Evolutionary conservation across 257 asterid species (phyloP).

Genomic region (Voacanga thouarsii): DNA sequence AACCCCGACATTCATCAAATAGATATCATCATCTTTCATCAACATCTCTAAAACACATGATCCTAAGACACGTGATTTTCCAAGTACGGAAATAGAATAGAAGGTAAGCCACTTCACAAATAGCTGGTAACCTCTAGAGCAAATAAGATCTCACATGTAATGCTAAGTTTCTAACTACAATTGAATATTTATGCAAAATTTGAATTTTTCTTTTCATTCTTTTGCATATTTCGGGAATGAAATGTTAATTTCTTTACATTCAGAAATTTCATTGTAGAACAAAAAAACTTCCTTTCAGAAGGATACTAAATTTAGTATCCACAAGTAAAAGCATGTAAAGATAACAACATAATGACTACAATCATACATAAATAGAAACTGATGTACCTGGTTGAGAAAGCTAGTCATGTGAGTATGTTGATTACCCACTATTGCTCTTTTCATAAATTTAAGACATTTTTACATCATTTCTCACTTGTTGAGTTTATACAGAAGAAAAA

Average conservation of each 20-base stretch:
- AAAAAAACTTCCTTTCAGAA: background rate
- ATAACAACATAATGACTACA: background rate
- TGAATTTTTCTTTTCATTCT: background rate
- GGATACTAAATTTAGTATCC: background rate
- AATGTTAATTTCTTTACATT: background rate
- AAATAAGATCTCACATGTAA: background rate
- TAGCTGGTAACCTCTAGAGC: background rate
- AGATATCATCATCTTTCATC: too few species aligned
- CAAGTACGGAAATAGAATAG: background rate
- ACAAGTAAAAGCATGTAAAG: background rate
- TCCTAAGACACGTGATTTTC: background rate
- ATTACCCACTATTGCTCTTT: too few species aligned
- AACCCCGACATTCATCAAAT: too few species aligned
- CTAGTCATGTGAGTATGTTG: too few species aligned
- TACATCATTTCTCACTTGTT: too few species aligned
- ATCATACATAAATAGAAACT: background rate
- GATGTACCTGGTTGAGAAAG: slow-evolving; percentile 76
- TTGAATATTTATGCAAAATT: background rate
- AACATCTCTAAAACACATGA: too few species aligned
- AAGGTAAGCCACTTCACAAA: background rate
- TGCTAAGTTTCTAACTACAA: background rate
- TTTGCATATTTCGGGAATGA: background rate
- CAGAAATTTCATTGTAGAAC: background rate
- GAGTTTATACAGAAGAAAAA: too few species aligned
- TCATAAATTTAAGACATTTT: too few species aligned